Base-by-base conservation (phyloP, 192 early-diverging fungal genomes). In the Lobosporangium transversale region DNA sequence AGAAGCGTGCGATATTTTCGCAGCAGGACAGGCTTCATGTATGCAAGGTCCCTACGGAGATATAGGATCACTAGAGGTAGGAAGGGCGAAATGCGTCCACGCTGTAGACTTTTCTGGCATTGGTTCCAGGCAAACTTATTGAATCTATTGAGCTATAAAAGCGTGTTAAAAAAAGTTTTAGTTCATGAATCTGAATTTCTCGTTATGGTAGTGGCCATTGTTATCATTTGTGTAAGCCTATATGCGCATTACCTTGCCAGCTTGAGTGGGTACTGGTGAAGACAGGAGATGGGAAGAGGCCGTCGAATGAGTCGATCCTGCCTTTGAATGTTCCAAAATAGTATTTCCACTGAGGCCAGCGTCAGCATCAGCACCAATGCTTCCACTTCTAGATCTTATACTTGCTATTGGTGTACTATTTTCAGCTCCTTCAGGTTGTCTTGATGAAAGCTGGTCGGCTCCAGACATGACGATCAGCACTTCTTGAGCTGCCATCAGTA, bases 71-170 rank as follows among this genome's bases (percentile, higher is more conserved):
- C 66, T 15, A 78, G 57, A 48, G 75, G 66, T 27, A 81, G 61
- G 60, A 81, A 81, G 10, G 80, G 80, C 1, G 68, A 60, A 20
- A 78, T 78, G 0, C 62, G 64, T 26, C 75, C 75, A 3, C 35
- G 59, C 33, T 73, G 59, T 24, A 81, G 53, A 21, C 58, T 65
- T 60, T 70, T 78, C 18, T 76, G 53, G 31, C 73, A 70, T 23
- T 81, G 68, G 30, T 78, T 76, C 68, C 74, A 67, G 1, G 80
- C 74, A 65, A 81, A 81, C 66, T 81, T 81, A 44, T 81, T 81
- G 52, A 78, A 81, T 5, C 80, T 63, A 58, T 78, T 81, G 7
- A 78, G 48, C 79, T 80, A 62, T 21, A 18, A 3, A 43, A 17
- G 24, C 14, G 37, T 40, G 37, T 40, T 40, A 49, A 50, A 1